Base-by-base conservation (phyloP, 2,329 filamentous ascomycete species). In the Fusarium oligoseptatum region DNA sequence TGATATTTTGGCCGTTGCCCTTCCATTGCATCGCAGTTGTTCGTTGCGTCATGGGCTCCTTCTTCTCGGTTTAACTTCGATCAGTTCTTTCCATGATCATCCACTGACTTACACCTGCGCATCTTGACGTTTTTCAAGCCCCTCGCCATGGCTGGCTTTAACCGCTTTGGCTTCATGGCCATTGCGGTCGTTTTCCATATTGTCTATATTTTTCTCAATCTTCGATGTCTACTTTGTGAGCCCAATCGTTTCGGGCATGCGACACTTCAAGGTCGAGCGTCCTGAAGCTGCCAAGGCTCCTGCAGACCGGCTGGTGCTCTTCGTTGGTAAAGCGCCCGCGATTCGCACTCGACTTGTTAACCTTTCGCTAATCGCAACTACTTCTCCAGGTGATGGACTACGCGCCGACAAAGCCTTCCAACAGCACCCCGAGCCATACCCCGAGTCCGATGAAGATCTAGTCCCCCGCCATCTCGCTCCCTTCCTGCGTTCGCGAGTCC, bases 221-320 rank as follows among this genome's bases (percentile, higher is more conserved):
- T 99, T 99, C 85, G 95, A 98, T 83, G 97, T 98, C 74, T 98
- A 99, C 85, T 99, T 99, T 81, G 95, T 98, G 81, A 98, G 95
- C 82, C 97, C 97, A 24, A 97, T 99, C 77, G 97, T 98, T 64
- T 94, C 93, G 86, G 97, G 97, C 81, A 99, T 99, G 97, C 91
- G 90, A 80, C 89, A 95, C 70, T 95, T 95, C 83, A 85, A 87
- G 55, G 87, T 97, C 41, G 90, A 95, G 69, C 88, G 92, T 65
- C 85, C 89, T 43, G 77, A 84, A 48, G 84, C 85, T 61, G 83
- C 83, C 60, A 91, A 92, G 82, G 90, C 95, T 24, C 97, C 97
- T 2, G 96, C 97, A 6, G 94, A 97, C 83, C 91, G 97, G 73
- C 88, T 99, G 67, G 93, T 99, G 58, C 89, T 99, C 32, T 97